Conservation (phyloP, 1,139 yeast species). For the Diutina neorugosa region DNA sequence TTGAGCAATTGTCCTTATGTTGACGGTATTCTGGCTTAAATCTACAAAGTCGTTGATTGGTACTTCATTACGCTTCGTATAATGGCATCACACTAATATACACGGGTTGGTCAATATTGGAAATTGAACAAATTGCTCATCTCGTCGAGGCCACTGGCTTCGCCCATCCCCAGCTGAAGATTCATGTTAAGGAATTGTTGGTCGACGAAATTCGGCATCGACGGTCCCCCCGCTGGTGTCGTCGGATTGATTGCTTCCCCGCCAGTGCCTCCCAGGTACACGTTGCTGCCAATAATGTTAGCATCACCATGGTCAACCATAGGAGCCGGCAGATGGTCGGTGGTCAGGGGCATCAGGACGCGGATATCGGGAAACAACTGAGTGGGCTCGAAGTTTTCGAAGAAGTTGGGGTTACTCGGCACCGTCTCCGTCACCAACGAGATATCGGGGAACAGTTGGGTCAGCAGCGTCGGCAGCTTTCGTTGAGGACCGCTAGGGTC, state of each 20-base stretch:
- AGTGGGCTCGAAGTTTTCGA: constrained; percentile 37
- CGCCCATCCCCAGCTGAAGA: constrained; percentile 13
- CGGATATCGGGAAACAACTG: constrained; percentile 28
- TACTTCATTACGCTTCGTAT: background rate
- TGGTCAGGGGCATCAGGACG: background rate
- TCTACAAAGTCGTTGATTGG: no score
- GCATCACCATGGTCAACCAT: background rate
- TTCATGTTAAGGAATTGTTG: constrained; percentile 34
- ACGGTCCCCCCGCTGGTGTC: background rate
- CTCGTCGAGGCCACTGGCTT: background rate
- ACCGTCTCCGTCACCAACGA: constrained; percentile 34
- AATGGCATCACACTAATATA: background rate
- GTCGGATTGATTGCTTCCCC: background rate
- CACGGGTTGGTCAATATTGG: background rate
- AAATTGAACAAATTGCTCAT: constrained; percentile 1
- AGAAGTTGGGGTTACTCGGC: constrained; percentile 28
- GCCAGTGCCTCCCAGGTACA: background rate
- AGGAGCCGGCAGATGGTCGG: background rate
- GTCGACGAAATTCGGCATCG: constrained; percentile 28
- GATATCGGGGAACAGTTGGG: constrained; percentile 32
- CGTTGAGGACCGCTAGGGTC: background rate
- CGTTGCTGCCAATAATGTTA: background rate
- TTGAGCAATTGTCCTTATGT: no score
- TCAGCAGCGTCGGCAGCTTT: constrained; percentile 10
- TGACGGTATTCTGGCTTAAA: no score